Evolutionary conservation across 768 basidiomycete species (phyloP).

Genomic region (Boletus vermiculosoides): DNA sequence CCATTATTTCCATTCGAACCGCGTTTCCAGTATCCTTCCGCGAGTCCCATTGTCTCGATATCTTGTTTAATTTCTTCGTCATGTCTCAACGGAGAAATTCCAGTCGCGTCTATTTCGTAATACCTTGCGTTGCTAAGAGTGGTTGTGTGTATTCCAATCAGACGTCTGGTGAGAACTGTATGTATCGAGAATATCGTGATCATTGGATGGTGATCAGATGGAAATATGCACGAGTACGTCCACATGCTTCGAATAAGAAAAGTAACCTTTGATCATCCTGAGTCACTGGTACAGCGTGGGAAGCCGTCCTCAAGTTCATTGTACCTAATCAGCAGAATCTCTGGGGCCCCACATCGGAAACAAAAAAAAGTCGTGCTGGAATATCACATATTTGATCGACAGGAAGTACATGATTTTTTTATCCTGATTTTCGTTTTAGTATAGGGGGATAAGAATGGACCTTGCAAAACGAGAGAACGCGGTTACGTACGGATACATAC

Average conservation of each 20-base stretch:
- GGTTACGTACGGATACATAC: background rate
- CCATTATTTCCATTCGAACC: background rate
- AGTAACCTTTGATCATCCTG: background rate
- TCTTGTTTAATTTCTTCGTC: constrained; percentile 5
- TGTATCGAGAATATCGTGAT: no score
- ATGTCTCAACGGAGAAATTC: background rate
- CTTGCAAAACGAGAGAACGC: background rate
- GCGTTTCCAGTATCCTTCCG: background rate
- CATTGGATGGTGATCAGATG: background rate
- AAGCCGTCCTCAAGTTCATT: background rate
- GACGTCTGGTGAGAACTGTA: background rate
- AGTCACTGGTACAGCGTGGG: background rate
- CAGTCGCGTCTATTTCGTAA: background rate
- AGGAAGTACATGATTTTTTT: background rate
- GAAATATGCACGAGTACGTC: background rate
- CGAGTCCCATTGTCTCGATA: background rate
- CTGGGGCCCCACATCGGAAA: background rate
- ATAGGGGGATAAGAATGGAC: background rate
- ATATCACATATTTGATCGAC: background rate
- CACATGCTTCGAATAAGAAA: background rate
- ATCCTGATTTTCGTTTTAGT: background rate
- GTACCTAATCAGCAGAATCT: background rate
- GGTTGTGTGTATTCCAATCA: no score
- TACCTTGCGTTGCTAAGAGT: background rate
- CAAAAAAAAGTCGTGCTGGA: background rate